phyloP scores from a whole-genome alignment of 345 rosid genomes.

The Ricinus communis region DNA sequence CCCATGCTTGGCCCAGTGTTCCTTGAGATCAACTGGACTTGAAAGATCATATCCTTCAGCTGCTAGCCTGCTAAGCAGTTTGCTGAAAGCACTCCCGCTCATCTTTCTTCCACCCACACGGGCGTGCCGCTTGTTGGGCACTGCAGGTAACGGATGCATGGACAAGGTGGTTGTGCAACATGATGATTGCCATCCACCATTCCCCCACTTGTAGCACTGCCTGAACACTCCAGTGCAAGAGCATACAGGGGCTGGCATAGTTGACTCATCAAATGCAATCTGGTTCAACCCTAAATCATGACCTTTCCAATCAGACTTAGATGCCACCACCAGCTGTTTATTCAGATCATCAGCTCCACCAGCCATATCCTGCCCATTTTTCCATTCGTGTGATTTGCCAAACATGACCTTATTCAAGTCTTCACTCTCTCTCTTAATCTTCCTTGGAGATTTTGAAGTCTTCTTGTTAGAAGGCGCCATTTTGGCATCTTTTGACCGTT shows the following conservation, averaged over 20 bases:
- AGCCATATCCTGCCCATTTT: slow-evolving; percentile 44
- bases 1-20: slow-evolving; percentile 39
- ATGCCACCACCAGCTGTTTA: slow-evolving; percentile 40
- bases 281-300: slow-evolving; percentile 88
- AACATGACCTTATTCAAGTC: slow-evolving; percentile 64
- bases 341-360: slow-evolving; percentile 44
- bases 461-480: slow-evolving; percentile 50
- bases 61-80: slow-evolving; percentile 88
- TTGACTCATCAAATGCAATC: slow-evolving; percentile 83
- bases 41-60: slow-evolving; percentile 38
- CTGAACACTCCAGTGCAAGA: slow-evolving; percentile 86
- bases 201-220: slow-evolving; percentile 99
- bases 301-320: slow-evolving; percentile 83
- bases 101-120: slow-evolving; percentile 93
- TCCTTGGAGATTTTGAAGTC: slow-evolving; percentile 59
- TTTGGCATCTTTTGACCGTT: slow-evolving; percentile 69
- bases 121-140: slow-evolving; percentile 89
- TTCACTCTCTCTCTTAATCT: slow-evolving; percentile 75
- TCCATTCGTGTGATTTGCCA: slow-evolving; percentile 59
- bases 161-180: slow-evolving; percentile 95
- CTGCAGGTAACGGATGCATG: slow-evolving; percentile 77
- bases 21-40: slow-evolving; percentile 35
- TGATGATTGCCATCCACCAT: slow-evolving; percentile 98
- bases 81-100: slow-evolving; percentile 98
- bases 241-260: slow-evolving; percentile 90